Evolutionary conservation across 345 rosid genomes (phyloP), one percentile per base, ranked within the genome.

Genomic region (Psidium guajava): DNA sequence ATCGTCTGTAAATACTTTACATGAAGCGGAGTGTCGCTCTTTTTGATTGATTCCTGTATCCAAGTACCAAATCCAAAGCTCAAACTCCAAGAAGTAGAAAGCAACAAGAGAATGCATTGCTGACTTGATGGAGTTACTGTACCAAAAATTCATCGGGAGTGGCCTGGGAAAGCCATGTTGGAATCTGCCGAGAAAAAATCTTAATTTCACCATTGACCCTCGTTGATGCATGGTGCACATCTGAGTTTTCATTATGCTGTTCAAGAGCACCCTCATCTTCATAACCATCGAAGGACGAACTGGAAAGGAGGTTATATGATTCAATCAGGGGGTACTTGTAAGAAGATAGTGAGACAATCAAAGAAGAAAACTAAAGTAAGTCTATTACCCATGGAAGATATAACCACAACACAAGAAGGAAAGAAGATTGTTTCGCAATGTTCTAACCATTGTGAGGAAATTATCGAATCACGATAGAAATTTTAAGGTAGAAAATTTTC

Each of bases 121-220:
- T 86, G 85, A 86, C 84, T 77, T 83, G 64, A 82, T 53, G 47
- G 47, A 87, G 57, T 82, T 85, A 73, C 82, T 94, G 55, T 93
- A 97, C 99, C 86, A 96, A 86, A 90, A 96, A 95, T 87, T 97
- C 99, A 90, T 97, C 99, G 9, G 99, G 99, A 58, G 92, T 93
- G 59, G 99, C 95, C 88, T 90, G 92, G 84, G 93, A 91, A 90
- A 96, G 97, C 99, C 99, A 97, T 64, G 89, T 87, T 61, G 98
- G 98, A 90, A 94, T 91, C 87, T 93, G 94, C 57, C 87, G 90
- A 88, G 93, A 58, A 82, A 86, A 74, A 83, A 88, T 81, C 93
- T 92, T 93, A 32, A 84, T 52, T 84, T 90, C 95, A 89, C 95
- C 94, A 88, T 93, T 95, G 73, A 82, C 82, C 90, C 91, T 89